Conservation (phyloP, 1,284 basidiomycete genomes). For the Vanrija sp. region DNA sequence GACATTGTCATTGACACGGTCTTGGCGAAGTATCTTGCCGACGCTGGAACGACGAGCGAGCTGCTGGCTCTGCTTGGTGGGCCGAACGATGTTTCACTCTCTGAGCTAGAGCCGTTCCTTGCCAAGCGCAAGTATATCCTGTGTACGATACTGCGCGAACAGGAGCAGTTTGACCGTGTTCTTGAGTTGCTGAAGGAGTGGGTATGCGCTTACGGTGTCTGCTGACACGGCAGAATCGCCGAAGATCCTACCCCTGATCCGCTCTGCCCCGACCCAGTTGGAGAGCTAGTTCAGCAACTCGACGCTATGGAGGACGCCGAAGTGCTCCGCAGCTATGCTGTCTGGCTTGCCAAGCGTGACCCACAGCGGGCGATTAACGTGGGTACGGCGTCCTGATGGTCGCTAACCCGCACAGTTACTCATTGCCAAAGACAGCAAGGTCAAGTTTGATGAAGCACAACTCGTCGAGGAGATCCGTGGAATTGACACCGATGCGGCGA, state of each 20-base stretch:
- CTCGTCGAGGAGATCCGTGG: constrained; percentile 43
- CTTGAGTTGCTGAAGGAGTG: constrained; percentile 70
- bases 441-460: constrained; percentile 52
- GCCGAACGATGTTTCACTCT: constrained; percentile 58
- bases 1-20: constrained; percentile 70
- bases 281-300: constrained; percentile 64
- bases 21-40: constrained; percentile 67
- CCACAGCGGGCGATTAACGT: constrained; percentile 69
- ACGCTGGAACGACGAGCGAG: constrained; percentile 61
- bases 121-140: constrained; percentile 62
- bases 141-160: constrained; percentile 60
- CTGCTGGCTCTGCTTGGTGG: constrained; percentile 61
- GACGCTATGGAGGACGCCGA: constrained; percentile 59
- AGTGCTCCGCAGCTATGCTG: constrained; percentile 66
- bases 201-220: constrained; percentile 29
- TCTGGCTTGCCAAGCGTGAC: constrained; percentile 73
- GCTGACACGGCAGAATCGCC: constrained; percentile 56
- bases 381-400: constrained; percentile 9
- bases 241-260: constrained; percentile 67
- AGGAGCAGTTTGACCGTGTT: constrained; percentile 59
- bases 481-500: constrained; percentile 55
- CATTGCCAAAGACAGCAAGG: constrained; percentile 53
- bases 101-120: constrained; percentile 64
- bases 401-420: constrained; percentile 47
- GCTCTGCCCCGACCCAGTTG: constrained; percentile 64